Conservation (phyloP, 2,329 filamentous ascomycete species). For the Scopulariopsis brevicaulis region DNA sequence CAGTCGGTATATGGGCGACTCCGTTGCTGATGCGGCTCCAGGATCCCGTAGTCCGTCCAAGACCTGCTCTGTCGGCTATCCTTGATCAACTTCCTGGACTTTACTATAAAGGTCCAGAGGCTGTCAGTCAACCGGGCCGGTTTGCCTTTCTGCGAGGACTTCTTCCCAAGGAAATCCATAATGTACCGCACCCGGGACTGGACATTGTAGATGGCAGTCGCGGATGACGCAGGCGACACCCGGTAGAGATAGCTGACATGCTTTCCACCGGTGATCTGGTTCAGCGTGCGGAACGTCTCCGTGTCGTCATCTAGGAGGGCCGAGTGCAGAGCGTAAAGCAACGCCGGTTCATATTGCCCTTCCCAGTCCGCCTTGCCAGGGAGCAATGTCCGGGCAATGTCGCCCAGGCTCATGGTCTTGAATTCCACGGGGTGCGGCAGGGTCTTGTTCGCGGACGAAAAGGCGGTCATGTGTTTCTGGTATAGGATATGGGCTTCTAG, state of each 20-base stretch:
- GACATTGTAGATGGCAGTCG: constrained; percentile 17
- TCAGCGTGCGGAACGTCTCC: constrained; percentile 40
- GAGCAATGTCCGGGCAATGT: constrained; percentile 35
- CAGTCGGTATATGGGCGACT: constrained; percentile 22
- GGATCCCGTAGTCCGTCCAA: constrained; percentile 38
- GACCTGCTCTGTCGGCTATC: constrained; percentile 34
- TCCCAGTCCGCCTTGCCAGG: constrained; percentile 20
- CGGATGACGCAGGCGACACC: constrained; percentile 27
- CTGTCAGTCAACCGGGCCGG: background rate
- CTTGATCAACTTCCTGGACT: constrained; percentile 38
- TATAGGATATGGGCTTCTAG: constrained; percentile 29
- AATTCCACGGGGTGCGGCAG: constrained; percentile 24
- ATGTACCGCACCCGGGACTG: constrained; percentile 17
- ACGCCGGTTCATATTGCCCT: constrained; percentile 22
- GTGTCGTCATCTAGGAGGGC: constrained; percentile 48
- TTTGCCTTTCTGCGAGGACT: background rate
- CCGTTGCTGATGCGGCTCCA: constrained; percentile 11
- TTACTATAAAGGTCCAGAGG: constrained; percentile 33
- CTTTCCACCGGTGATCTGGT: constrained; percentile 22
- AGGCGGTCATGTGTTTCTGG: constrained; percentile 31
- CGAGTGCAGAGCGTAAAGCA: constrained; percentile 60
- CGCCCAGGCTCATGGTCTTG: constrained; percentile 35
- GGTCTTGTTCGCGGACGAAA: constrained; percentile 32
- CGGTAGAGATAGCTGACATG: constrained; percentile 41
- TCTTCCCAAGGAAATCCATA: background rate